Percentiles rank a stretch among this genome's conserved stretches.
Conservation (phyloP, 768 basidiomycete species). For the Lentinula sp. region DNA sequence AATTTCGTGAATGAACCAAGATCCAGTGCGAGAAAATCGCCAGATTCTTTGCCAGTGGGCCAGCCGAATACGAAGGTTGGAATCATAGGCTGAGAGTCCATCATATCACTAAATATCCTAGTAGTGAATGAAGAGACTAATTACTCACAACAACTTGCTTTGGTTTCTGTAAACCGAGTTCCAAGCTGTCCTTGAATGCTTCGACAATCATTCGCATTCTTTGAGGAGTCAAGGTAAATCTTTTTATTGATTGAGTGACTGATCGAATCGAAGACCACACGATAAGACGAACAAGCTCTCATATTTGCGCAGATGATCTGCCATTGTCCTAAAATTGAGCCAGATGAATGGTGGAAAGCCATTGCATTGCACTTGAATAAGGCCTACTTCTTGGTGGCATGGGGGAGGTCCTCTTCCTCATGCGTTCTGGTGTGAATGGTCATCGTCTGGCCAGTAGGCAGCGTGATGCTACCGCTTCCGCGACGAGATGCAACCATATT, state of each 20-base stretch:
- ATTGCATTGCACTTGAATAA: background rate
- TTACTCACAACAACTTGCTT: constrained; percentile 82
- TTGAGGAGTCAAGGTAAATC: constrained; percentile 84
- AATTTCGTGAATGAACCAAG: constrained; percentile 50
- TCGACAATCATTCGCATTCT: constrained; percentile 96
- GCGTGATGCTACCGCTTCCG: constrained; percentile 68
- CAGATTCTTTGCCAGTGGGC: constrained; percentile 85
- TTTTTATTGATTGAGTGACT: constrained; percentile 18
- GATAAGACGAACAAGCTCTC: constrained; percentile 65
- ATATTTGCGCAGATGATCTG: constrained; percentile 88
- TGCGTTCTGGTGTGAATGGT: constrained; percentile 87
- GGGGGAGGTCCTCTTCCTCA: constrained; percentile 82
- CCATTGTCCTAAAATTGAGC: constrained; percentile 64
- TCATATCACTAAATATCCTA: constrained; percentile 6
- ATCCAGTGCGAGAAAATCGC: constrained; percentile 87
- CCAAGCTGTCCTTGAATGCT: constrained; percentile 89
- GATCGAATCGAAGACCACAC: background rate
- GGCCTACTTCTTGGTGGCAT: constrained; percentile 84
- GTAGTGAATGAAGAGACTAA: background rate
- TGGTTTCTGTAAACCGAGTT: constrained; percentile 75
- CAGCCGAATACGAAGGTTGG: constrained; percentile 96
- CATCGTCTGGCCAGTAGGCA: constrained; percentile 72
- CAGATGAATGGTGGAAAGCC: constrained; percentile 10
- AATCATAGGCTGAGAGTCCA: constrained; percentile 72
- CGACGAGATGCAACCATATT: constrained; percentile 67